These are phyloP conservation scores for Coemansia sp. DNA, from an alignment of 192 early-diverging fungal species.

Conservation along the genomic window DNA sequence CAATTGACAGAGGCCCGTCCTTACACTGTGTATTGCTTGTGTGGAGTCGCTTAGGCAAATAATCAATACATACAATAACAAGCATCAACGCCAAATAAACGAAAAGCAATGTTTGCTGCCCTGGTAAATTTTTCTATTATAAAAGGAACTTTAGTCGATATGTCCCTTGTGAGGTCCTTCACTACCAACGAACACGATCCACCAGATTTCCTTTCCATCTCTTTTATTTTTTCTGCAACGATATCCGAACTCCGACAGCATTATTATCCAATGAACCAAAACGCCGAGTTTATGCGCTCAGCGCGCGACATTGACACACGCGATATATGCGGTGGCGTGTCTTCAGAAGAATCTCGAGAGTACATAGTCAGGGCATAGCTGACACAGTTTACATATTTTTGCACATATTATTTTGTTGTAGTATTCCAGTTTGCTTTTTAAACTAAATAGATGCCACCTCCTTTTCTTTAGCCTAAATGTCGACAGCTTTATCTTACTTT, in stretches of 20 bases:
- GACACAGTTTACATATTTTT: neutral
- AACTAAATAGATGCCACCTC: too few relatives aligned
- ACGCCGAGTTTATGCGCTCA: neutral
- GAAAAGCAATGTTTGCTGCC: too few relatives aligned
- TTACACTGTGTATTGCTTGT: neutral
- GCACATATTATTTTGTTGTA: neutral
- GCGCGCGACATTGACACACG: conserved; percentile 39
- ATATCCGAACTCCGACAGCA: neutral
- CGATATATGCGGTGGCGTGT: conserved; percentile 24
- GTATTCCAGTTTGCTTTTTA: neutral
- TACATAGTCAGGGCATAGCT: conserved; percentile 14
- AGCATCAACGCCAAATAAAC: neutral
- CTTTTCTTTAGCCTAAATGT: too few relatives aligned
- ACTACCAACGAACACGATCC: neutral
- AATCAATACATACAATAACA: neutral
- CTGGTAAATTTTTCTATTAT: too few relatives aligned
- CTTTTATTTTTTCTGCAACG: neutral
- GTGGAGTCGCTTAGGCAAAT: neutral
- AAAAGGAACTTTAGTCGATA: neutral
- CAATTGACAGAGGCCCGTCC: neutral
- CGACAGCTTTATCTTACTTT: too few relatives aligned
- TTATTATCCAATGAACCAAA: neutral
- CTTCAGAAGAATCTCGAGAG: conserved; percentile 27
- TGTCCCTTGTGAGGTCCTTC: too few relatives aligned
- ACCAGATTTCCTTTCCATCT: too few relatives aligned